A percentile compares a stretch with the other conserved stretches of the same genome.
These are phyloP conservation scores for Hypoxylon subgilvum DNA, from an alignment of 495 filamentous ascomycete species.

Conservation along the genomic window DNA sequence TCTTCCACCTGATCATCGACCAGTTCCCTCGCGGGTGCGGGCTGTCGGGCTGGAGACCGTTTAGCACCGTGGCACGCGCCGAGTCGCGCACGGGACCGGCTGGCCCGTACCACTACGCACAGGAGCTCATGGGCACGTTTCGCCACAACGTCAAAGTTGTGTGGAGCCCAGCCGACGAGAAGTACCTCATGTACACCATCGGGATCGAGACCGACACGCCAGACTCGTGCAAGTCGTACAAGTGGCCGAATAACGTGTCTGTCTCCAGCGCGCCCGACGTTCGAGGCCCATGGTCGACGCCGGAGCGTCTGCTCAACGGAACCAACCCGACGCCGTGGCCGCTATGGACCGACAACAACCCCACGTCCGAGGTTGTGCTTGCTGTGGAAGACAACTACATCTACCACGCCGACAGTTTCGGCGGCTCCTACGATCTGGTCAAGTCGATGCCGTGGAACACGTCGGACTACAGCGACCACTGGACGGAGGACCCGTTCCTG, in stretches of 20 bases:
- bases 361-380: constrained; percentile 17
- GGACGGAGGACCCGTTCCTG: constrained; percentile 49
- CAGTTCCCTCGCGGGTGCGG: constrained; percentile 48
- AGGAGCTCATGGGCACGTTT: constrained; percentile 43
- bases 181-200: constrained; percentile 48
- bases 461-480: constrained; percentile 30
- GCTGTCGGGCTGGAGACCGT: constrained; percentile 47
- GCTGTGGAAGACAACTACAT: constrained; percentile 32
- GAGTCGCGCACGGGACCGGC: constrained; percentile 44
- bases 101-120: constrained; percentile 46
- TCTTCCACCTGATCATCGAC: constrained; percentile 46
- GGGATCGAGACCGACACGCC: constrained; percentile 38
- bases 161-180: constrained; percentile 43
- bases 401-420: constrained; percentile 17
- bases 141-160: constrained; percentile 49
- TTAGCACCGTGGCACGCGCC: constrained; percentile 45
- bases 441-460: constrained; percentile 32
- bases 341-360: constrained; percentile 25
- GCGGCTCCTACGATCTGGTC: constrained; percentile 17
- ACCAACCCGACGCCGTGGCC: constrained; percentile 46
- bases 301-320: constrained; percentile 18
- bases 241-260: constrained; percentile 34
- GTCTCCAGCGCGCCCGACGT: constrained; percentile 29
- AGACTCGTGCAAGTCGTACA: constrained; percentile 28
- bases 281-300: constrained; percentile 15